These are phyloP conservation scores for Blastomyces silverae DNA, from an alignment of 2,329 filamentous ascomycete genomes.

Conservation along the genomic window DNA sequence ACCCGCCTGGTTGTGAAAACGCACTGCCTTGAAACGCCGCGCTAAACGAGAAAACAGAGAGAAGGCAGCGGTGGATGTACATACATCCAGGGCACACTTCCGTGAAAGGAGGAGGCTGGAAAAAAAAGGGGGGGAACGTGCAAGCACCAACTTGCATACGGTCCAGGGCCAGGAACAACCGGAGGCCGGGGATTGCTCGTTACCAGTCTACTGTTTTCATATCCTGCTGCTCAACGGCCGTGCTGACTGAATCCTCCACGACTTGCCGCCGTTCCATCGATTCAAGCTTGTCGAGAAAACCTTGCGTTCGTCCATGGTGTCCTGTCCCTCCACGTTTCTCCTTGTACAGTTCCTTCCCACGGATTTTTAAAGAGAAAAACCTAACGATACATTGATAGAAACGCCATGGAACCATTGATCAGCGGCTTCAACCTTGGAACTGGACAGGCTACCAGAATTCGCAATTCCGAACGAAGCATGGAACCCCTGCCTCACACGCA, in stretches of 20 bases:
- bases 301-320: too few species aligned
- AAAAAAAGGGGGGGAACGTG: background rate
- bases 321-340: background rate
- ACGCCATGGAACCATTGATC: slow-evolving; percentile 10
- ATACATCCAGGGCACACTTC: background rate
- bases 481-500: background rate
- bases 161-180: background rate
- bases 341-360: background rate
- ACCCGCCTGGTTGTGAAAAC: background rate
- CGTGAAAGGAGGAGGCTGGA: background rate
- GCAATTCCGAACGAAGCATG: background rate
- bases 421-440: slow-evolving; percentile 6
- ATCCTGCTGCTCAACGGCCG: too few species aligned
- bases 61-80: background rate
- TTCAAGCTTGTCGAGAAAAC: background rate
- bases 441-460: background rate
- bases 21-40: background rate
- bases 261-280: background rate
- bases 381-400: slow-evolving; percentile 6
- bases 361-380: background rate
- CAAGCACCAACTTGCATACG: background rate
- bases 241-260: background rate
- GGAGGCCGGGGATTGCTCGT: background rate
- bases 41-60: background rate
- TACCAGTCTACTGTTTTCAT: background rate